Evolutionary conservation across 2,329 filamentous ascomycete genomes (phyloP).

Genomic region (Catunica adiposa): DNA sequence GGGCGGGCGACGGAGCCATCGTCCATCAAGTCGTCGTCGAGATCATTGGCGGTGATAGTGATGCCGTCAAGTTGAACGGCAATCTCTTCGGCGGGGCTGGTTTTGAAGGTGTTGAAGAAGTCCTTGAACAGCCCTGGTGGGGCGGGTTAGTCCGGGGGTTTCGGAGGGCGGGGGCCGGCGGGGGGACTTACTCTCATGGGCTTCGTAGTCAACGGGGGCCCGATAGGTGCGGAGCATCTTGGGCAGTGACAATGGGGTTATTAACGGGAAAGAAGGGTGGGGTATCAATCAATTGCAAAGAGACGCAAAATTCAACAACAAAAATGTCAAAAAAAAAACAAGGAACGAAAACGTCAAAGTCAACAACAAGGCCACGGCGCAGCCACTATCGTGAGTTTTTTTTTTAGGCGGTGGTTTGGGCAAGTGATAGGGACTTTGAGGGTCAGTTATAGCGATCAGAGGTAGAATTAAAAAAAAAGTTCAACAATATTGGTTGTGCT

Average conservation of each 20-base stretch:
- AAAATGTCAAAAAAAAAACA: neutral
- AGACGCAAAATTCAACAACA: neutral
- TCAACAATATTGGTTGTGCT: neutral
- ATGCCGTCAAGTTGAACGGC: slow-evolving; percentile 71
- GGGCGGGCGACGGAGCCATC: slow-evolving; percentile 48
- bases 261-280: neutral
- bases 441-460: neutral
- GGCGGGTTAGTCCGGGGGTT: slow-evolving; percentile 12
- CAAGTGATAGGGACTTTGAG: too few species aligned
- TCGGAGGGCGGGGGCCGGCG: neutral
- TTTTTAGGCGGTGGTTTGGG: too few species aligned
- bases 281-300: slow-evolving; percentile 2
- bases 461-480: neutral
- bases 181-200: slow-evolving; percentile 54
- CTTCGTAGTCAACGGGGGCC: slow-evolving; percentile 61
- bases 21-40: slow-evolving; percentile 85
- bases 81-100: slow-evolving; percentile 50
- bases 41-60: slow-evolving; percentile 70
- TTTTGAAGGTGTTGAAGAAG: slow-evolving; percentile 81
- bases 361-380: too few species aligned
- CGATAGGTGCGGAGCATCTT: slow-evolving; percentile 14
- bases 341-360: too few species aligned
- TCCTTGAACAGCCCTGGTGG: slow-evolving; percentile 62
- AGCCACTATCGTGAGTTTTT: too few species aligned
- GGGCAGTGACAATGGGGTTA: neutral